A percentile compares a stretch with the other conserved stretches of the same genome.
Conservation (phyloP, 2,329 filamentous ascomycete species). For the Nannizziopsis barbatae region DNA sequence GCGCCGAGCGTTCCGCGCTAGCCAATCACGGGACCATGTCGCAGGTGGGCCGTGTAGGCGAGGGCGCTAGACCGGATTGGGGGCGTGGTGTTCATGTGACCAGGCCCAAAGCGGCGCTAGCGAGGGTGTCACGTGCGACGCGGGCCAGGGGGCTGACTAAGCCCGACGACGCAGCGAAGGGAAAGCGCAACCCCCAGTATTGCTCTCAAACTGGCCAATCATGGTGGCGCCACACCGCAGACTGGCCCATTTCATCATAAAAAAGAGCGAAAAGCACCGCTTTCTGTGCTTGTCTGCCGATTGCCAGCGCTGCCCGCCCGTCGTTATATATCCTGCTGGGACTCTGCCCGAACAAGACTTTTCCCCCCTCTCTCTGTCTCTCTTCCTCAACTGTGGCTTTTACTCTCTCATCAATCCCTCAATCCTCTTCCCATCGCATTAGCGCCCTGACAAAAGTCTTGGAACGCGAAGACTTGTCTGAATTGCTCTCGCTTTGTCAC, state of each 20-base stretch:
- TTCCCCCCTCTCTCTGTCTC: slow-evolving; percentile 1
- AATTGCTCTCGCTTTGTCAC: background rate
- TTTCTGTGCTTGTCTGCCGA: background rate
- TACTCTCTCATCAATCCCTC: slow-evolving; percentile 1
- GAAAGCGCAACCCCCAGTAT: slow-evolving; percentile 4
- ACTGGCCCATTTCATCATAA: slow-evolving; percentile 11
- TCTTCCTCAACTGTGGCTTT: slow-evolving; percentile 10
- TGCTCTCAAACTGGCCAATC: slow-evolving; percentile 31
- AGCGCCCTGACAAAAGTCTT: slow-evolving; percentile 6
- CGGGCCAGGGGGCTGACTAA: background rate
- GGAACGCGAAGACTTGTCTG: slow-evolving; percentile 5
- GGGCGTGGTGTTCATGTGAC: background rate
- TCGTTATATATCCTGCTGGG: slow-evolving; percentile 9
- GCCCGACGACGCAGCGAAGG: slow-evolving; percentile 1
- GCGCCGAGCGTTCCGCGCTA: background rate
- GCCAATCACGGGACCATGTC: background rate
- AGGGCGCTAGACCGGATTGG: no score
- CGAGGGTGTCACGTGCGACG: background rate
- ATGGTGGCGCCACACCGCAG: slow-evolving; percentile 11
- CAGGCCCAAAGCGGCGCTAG: background rate
- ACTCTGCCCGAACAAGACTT: slow-evolving; percentile 1
- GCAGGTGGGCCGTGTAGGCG: no score
- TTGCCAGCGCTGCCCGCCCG: background rate
- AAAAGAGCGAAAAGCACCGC: no score
- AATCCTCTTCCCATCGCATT: slow-evolving; percentile 3